Evolutionary conservation across 148 eudicot genomes (phyloP).

Genomic region (Oxyria digyna): DNA sequence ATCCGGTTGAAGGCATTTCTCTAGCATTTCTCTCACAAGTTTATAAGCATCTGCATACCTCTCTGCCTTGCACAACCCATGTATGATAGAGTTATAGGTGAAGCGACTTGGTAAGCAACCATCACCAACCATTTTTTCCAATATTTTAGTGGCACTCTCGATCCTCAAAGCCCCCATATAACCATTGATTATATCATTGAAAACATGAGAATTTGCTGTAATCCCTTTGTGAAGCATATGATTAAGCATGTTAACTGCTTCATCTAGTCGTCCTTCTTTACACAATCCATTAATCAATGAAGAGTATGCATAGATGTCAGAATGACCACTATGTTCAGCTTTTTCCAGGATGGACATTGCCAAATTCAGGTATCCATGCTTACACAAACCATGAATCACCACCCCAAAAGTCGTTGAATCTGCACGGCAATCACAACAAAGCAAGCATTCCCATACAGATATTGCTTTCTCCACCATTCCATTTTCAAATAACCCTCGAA

Average conservation of each 20-base stretch:
- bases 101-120: slow-evolving; percentile 46
- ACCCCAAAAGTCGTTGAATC: slow-evolving; percentile 55
- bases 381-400: slow-evolving; percentile 60
- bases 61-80: slow-evolving; percentile 65
- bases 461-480: slow-evolving; percentile 48
- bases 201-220: slow-evolving; percentile 47
- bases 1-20: slow-evolving; percentile 52
- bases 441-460: slow-evolving; percentile 42
- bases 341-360: slow-evolving; percentile 36
- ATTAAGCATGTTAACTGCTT: slow-evolving; percentile 39
- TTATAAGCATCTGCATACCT: slow-evolving; percentile 54
- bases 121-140: slow-evolving; percentile 33
- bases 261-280: slow-evolving; percentile 40
- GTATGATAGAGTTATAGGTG: slow-evolving; percentile 58
- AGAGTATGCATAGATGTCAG: slow-evolving; percentile 48
- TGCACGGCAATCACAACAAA: slow-evolving; percentile 26
- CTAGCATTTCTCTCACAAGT: slow-evolving; percentile 69
- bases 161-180: slow-evolving; percentile 38
- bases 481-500: slow-evolving; percentile 54
- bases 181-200: slow-evolving; percentile 60
- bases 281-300: slow-evolving; percentile 59
- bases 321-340: slow-evolving; percentile 30
- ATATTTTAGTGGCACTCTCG: slow-evolving; percentile 39
- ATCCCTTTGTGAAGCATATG: slow-evolving; percentile 29
- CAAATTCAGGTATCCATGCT: slow-evolving; percentile 44